Conservation (phyloP, 768 basidiomycete genomes). For the Kwoniella newhampshirensis region DNA sequence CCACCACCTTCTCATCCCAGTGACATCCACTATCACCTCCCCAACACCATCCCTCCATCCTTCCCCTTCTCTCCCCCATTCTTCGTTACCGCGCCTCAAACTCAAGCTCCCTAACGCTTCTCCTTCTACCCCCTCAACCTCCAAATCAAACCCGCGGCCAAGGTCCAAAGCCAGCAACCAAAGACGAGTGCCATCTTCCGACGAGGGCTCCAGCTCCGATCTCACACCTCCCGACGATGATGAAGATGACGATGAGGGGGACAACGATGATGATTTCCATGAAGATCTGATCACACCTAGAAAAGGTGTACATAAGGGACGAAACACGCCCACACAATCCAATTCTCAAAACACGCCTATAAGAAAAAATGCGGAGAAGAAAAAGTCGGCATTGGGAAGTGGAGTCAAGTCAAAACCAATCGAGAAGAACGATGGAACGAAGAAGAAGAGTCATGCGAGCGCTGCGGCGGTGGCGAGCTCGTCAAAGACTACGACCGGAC, state of each 20-base stretch:
- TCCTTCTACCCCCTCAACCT: constrained; percentile 13
- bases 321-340: constrained; percentile 7
- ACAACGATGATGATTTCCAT: constrained; percentile 2
- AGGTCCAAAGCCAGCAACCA: constrained; percentile 5
- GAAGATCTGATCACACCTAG: constrained; percentile 23
- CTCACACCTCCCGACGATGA: constrained; percentile 34
- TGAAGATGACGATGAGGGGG: constrained; percentile 10
- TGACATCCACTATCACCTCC: constrained; percentile 1
- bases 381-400: constrained; percentile 6
- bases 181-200: background rate
- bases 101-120: constrained; percentile 23
- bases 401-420: constrained; percentile 1
- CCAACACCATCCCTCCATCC: constrained; percentile 17
- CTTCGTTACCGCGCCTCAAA: constrained; percentile 28
- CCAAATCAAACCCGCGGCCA: constrained; percentile 4
- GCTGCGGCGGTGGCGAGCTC: background rate
- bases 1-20: background rate
- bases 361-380: constrained; percentile 11
- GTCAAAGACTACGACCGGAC: constrained; percentile 24
- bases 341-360: constrained; percentile 4
- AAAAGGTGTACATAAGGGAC: constrained; percentile 18
- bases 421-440: constrained; percentile 19
- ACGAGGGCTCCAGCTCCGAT: constrained; percentile 29
- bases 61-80: background rate
- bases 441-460: constrained; percentile 24